phyloP scores from a whole-genome alignment of 1,284 basidiomycete genomes.

The Trichosporon inkin region DNA sequence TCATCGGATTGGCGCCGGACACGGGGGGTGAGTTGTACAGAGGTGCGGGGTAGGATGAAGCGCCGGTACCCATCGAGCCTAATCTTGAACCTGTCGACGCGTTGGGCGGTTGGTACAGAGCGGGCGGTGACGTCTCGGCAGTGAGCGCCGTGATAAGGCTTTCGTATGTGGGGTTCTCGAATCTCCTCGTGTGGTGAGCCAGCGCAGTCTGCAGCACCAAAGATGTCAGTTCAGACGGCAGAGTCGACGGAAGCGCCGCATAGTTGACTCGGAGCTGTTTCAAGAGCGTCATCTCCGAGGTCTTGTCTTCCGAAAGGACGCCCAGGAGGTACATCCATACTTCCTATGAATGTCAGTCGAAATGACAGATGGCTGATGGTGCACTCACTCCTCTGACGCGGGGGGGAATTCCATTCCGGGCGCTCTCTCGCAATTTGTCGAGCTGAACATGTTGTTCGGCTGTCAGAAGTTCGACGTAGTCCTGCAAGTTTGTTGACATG shows the following conservation, averaged over 20 bases:
- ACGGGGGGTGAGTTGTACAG: conserved; percentile 6
- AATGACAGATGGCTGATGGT: background rate
- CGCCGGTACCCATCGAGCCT: background rate
- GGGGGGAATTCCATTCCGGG: conserved; percentile 44
- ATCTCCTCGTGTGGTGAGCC: conserved; percentile 43
- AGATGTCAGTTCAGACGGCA: conserved; percentile 35
- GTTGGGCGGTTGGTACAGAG: background rate
- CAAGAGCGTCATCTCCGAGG: conserved; percentile 43
- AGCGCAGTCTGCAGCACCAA: conserved; percentile 39
- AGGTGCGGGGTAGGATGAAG: background rate
- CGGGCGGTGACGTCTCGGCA: conserved; percentile 26
- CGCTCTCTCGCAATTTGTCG: conserved; percentile 44
- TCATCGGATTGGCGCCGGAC: background rate
- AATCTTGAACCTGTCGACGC: background rate
- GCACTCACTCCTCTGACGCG: conserved; percentile 42
- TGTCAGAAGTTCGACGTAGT: conserved; percentile 41
- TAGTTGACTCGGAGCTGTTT: conserved; percentile 37
- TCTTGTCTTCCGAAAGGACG: conserved; percentile 45
- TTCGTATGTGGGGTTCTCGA: conserved; percentile 47
- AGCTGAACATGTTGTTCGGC: conserved; percentile 48
- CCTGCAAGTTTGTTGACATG: conserved; percentile 44
- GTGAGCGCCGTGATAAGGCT: conserved; percentile 44
- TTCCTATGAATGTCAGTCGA: conserved; percentile 29
- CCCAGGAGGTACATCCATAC: conserved; percentile 51
- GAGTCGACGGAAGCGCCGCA: conserved; percentile 27